Conservation (phyloP, 2,329 filamentous ascomycete species). For the Diplodia corticola region DNA sequence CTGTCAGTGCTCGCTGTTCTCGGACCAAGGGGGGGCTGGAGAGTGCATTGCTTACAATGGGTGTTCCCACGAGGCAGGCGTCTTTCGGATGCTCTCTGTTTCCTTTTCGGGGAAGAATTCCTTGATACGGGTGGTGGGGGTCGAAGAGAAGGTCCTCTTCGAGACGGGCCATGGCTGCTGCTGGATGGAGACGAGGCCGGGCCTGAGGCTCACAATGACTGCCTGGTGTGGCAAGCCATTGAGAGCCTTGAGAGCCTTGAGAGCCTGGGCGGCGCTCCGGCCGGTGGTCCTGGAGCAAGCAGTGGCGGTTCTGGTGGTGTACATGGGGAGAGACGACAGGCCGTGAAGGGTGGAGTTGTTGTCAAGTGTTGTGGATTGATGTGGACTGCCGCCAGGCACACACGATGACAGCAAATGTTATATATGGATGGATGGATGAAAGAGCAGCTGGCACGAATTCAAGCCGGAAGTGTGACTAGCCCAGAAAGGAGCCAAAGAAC, state of each 20-base stretch:
- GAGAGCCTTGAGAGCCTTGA: conserved; percentile 33
- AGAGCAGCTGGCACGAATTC: conserved; percentile 11
- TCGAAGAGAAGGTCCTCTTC: conserved; percentile 46
- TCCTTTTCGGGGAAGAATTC: conserved; percentile 51
- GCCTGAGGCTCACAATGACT: conserved; percentile 25
- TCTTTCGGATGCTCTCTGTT: conserved; percentile 47
- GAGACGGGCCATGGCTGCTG: conserved; percentile 29
- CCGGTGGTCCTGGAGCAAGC: not conserved
- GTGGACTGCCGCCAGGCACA: not conserved
- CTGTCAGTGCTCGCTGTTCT: not conserved
- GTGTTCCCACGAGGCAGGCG: conserved; percentile 51
- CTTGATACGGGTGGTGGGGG: conserved; percentile 36
- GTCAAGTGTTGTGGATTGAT: not conserved
- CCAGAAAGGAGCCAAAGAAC: not conserved
- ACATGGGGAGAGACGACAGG: conserved; percentile 6
- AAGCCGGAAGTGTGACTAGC: conserved; percentile 4
- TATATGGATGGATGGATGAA: conserved; percentile 14
- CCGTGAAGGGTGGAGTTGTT: not conserved
- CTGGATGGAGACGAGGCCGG: conserved; percentile 29
- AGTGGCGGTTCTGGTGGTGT: conserved; percentile 16
- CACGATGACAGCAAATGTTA: not conserved
- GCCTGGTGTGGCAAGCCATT: conserved; percentile 26
- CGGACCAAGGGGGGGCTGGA: not conserved
- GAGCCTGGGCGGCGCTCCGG: conserved; percentile 12
- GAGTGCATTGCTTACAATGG: conserved; percentile 39